Evolutionary conservation across 108 stramenopile genomes (phyloP).

Genomic region (Discostella pseudostelligera): DNA sequence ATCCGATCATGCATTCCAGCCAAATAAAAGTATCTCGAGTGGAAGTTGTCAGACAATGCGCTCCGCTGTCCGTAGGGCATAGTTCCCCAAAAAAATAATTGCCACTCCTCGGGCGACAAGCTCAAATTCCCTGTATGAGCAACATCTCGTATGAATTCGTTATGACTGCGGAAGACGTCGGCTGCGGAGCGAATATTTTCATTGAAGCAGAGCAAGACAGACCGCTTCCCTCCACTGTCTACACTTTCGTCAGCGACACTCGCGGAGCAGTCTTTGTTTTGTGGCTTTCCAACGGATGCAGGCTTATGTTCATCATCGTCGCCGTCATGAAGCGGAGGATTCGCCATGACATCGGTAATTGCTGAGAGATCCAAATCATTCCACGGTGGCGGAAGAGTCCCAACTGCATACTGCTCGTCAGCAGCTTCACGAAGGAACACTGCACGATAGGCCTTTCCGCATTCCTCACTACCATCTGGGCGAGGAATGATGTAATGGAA

Average conservation of each 20-base stretch:
- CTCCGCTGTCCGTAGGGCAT: conserved; percentile 20
- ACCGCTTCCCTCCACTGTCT: conserved; percentile 62
- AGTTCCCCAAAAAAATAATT: conserved; percentile 65
- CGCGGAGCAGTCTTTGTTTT: conserved; percentile 26
- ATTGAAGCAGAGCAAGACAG: conserved; percentile 87
- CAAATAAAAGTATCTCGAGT: conserved; percentile 29
- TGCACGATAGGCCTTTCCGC: conserved; percentile 63
- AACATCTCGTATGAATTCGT: conserved; percentile 88
- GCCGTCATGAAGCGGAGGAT: conserved; percentile 15
- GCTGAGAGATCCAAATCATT: conserved; percentile 53
- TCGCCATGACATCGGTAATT: conserved; percentile 14
- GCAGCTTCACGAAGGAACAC: conserved; percentile 51
- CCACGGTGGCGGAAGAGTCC: conserved; percentile 69
- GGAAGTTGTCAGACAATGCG: conserved; percentile 11
- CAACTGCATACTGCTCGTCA: conserved; percentile 60
- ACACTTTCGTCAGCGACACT: conserved; percentile 34
- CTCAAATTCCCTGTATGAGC: conserved; percentile 73
- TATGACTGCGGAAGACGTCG: conserved; percentile 88
- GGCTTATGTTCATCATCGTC: conserved; percentile 53
- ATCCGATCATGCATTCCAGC: conserved; percentile 40
- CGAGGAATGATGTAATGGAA: conserved; percentile 90
- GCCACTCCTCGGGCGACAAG: conserved; percentile 80
- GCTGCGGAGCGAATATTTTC: conserved; percentile 84
- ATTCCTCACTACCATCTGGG: conserved; percentile 82
- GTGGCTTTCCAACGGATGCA: conserved; percentile 9